These are phyloP conservation scores for Tolypocladium endophyticum DNA, from an alignment of 2,329 filamentous ascomycete species.

Conservation along the genomic window DNA sequence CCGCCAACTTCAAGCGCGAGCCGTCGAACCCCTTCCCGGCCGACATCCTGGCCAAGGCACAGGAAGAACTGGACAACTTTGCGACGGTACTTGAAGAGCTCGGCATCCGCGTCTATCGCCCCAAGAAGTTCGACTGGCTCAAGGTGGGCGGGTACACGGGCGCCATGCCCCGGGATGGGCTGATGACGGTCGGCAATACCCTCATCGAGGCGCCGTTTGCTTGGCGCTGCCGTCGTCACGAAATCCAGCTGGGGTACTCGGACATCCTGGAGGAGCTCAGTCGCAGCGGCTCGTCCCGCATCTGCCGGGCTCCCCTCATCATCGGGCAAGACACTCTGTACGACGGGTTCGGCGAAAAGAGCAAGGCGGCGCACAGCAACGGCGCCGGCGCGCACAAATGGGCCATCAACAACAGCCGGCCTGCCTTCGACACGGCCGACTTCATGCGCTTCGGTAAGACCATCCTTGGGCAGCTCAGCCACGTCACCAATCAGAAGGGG, in stretches of 20 bases:
- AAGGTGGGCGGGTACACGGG: not conserved
- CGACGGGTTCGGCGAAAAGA: not conserved
- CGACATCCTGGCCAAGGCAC: not conserved
- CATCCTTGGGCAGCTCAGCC: constrained; percentile 2
- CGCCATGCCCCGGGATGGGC: not conserved
- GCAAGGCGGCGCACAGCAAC: not conserved
- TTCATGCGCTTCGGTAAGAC: constrained; percentile 3
- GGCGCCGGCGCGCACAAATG: not conserved
- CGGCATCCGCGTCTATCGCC: not conserved
- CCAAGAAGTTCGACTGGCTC: not conserved
- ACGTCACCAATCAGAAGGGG: constrained; percentile 1
- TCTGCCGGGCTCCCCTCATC: not conserved
- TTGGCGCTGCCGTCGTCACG: not conserved
- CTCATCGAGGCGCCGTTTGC: not conserved
- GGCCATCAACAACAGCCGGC: constrained; percentile 3
- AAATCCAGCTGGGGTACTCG: not conserved
- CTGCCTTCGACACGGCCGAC: constrained; percentile 3
- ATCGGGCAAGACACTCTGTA: not conserved
- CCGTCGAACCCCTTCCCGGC: not conserved
- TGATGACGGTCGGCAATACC: not conserved
- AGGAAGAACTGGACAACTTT: not conserved
- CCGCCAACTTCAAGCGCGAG: not conserved
- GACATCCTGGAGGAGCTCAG: not conserved
- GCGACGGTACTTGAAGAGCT: not conserved
- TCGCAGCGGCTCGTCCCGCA: not conserved